Percentiles rank a stretch among this genome's conserved stretches.
Conservation (phyloP, 1,139 yeast species). For the Saccharomyces pastorianus region DNA sequence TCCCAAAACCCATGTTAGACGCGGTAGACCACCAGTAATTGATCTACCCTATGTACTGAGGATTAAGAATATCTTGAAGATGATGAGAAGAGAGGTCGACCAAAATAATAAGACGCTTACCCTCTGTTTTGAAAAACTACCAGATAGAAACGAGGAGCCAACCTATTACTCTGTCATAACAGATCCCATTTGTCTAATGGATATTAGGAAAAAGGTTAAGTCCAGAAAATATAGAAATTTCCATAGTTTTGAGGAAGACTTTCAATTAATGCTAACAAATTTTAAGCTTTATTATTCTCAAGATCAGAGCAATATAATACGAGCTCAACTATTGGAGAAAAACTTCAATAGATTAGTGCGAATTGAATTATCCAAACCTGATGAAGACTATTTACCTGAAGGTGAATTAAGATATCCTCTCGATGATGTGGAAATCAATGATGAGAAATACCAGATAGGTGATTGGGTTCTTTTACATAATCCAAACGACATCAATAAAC, state of each 20-base stretch:
- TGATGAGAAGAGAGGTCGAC: constrained; percentile 64
- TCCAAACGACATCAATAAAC: constrained; percentile 78
- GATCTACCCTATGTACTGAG: constrained; percentile 92
- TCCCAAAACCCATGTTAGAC: constrained; percentile 38
- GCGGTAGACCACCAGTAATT: constrained; percentile 94
- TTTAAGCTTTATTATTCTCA: constrained; percentile 61
- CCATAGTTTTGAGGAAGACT: constrained; percentile 67
- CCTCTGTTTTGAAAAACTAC: constrained; percentile 67
- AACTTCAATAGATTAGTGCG: constrained; percentile 55
- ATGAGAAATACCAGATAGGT: constrained; percentile 73
- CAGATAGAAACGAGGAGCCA: constrained; percentile 58
- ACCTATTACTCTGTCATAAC: constrained; percentile 57
- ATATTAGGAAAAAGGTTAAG: constrained; percentile 74
- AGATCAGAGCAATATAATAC: constrained; percentile 47
- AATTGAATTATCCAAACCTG: constrained; percentile 72
- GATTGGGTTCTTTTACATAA: constrained; percentile 89
- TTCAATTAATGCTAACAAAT: constrained; percentile 66
- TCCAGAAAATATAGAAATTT: constrained; percentile 74
- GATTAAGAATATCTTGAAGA: constrained; percentile 76
- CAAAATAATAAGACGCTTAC: constrained; percentile 45
- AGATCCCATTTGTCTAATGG: constrained; percentile 77
- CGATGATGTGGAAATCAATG: constrained; percentile 64
- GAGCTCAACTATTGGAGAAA: constrained; percentile 53
- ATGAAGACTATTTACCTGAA: constrained; percentile 62
- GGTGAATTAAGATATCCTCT: constrained; percentile 70